Percentiles rank a stretch among this genome's conserved stretches.
phyloP scores from a whole-genome alignment of 75 land plant genomes.

The Sequoiadendron giganteum region DNA sequence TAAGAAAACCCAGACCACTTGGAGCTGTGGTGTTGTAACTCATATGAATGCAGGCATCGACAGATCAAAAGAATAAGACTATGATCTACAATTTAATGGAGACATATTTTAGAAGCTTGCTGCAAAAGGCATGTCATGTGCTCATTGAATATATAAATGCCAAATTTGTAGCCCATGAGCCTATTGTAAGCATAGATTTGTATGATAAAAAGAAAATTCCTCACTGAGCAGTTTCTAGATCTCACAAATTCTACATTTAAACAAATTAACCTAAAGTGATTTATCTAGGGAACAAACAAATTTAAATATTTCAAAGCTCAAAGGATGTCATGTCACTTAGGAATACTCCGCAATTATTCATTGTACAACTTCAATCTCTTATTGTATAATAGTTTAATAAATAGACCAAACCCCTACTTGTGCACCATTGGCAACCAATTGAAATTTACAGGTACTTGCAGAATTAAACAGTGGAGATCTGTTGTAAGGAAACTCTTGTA shows the following conservation, averaged over 20 bases:
- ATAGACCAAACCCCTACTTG: too few relatives aligned
- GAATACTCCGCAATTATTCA: too few relatives aligned
- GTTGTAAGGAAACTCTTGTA: too few relatives aligned
- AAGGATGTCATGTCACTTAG: too few relatives aligned
- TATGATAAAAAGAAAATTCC: too few relatives aligned
- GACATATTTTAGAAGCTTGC: neutral
- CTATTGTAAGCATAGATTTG: neutral
- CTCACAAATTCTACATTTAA: neutral
- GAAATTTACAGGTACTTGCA: too few relatives aligned
- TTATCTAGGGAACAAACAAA: neutral
- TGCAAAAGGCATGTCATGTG: neutral
- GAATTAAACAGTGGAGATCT: too few relatives aligned
- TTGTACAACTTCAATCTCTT: too few relatives aligned
- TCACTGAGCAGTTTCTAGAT: neutral
- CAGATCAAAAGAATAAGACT: neutral
- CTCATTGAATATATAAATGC: neutral
- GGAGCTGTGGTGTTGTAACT: neutral
- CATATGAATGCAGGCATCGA: neutral
- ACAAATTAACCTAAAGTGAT: neutral
- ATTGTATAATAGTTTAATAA: too few relatives aligned
- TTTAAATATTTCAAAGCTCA: neutral
- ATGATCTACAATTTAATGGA: neutral
- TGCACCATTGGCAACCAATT: too few relatives aligned
- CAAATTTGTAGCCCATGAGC: neutral
- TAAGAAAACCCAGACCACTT: neutral